Percentiles rank a stretch among this genome's conserved stretches.
These are phyloP conservation scores for Phytopythium sindhum DNA, from an alignment of 352 stramenopile genomes.

Conservation along the genomic window DNA sequence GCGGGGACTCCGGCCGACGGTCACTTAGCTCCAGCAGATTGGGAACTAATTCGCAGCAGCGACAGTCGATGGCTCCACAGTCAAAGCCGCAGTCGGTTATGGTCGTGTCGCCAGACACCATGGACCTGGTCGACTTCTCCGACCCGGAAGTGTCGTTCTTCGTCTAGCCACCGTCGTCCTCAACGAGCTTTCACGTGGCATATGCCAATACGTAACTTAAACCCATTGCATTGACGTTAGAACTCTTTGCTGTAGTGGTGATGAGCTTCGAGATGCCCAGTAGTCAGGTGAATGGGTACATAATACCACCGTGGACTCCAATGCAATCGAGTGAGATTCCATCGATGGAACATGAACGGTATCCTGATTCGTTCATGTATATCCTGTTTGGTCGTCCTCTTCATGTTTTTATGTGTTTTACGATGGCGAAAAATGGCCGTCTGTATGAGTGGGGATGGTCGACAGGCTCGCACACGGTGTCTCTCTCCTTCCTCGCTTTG, in stretches of 20 bases:
- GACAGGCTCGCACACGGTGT: not conserved
- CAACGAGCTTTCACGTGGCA: not conserved
- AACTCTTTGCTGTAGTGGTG: no score
- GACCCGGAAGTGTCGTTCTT: slow-evolving; percentile 42
- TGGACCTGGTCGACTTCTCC: slow-evolving; percentile 41
- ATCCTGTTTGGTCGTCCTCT: not conserved
- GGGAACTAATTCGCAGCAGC: not conserved
- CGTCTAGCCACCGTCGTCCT: no score
- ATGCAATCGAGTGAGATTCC: no score
- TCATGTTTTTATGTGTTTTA: not conserved
- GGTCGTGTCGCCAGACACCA: slow-evolving; percentile 33
- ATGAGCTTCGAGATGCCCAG: no score
- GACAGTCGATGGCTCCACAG: not conserved
- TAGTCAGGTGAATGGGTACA: no score
- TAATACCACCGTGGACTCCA: no score
- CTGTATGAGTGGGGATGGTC: not conserved
- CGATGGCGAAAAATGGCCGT: not conserved
- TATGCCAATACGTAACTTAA: slow-evolving; percentile 15
- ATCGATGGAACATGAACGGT: not conserved
- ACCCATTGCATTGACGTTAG: slow-evolving; percentile 3
- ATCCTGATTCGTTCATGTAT: not conserved
- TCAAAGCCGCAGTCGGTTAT: slow-evolving; percentile 16
- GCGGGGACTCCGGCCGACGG: not conserved
- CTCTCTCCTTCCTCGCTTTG: not conserved
- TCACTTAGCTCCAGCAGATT: not conserved